Evolutionary conservation across 2,329 filamentous ascomycete genomes (phyloP).

Genomic region (Colletotrichum kahawae): DNA sequence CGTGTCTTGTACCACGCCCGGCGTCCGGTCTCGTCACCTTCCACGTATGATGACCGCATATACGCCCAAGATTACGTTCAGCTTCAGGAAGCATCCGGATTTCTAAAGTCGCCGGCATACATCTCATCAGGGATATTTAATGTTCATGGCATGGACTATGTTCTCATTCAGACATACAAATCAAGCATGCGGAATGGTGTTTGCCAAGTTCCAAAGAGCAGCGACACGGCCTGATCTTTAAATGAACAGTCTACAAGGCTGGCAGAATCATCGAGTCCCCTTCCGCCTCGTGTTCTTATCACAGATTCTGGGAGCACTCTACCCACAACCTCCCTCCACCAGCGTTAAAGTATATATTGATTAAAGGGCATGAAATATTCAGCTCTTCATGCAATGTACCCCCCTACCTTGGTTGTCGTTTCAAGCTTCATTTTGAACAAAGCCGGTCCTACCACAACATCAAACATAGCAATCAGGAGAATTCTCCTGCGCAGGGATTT

Average conservation of each 20-base stretch:
- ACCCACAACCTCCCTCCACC: background rate
- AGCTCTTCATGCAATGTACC: background rate
- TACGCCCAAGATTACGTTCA: accelerated
- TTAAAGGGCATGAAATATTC: accelerated
- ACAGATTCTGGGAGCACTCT: background rate
- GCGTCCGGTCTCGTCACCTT: background rate
- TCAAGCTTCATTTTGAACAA: too few relatives aligned
- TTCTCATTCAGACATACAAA: too few relatives aligned
- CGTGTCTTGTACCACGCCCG: accelerated
- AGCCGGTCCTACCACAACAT: too few relatives aligned
- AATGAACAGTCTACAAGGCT: background rate
- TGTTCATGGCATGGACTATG: too few relatives aligned
- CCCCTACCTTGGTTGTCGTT: too few relatives aligned
- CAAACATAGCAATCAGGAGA: background rate
- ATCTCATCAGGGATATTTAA: too few relatives aligned
- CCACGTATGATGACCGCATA: background rate
- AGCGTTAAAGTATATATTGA: accelerated
- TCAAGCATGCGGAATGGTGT: too few relatives aligned
- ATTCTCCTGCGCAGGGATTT: accelerated
- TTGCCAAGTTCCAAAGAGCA: background rate
- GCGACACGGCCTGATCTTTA: background rate
- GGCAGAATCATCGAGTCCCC: accelerated
- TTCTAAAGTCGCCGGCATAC: too few relatives aligned
- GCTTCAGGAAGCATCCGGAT: too few relatives aligned
- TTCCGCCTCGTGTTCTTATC: background rate